Evolutionary conservation across 306 rosid species (phyloP), one percentile per base, ranked within the genome.

Genomic region (Citrullus amarus): DNA sequence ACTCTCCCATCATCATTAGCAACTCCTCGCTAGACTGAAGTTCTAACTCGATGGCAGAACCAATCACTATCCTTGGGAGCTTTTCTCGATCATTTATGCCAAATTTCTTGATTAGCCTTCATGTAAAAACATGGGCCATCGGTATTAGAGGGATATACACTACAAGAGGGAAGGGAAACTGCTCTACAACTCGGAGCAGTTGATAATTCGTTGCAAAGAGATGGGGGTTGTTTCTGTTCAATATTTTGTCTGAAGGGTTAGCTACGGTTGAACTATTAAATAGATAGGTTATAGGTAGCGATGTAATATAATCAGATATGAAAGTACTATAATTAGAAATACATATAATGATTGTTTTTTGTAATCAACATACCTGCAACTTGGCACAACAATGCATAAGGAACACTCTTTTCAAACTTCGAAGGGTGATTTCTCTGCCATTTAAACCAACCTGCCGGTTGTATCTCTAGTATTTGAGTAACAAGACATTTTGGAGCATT

Each of bases 351-450:
- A 13, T 43, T 20, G 1, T 20, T 11, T 25, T 50, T 32, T 56
- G 62, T 50, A 66, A 80, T 75, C 55, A 78, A 80, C 88, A 79
- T 38, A 95, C 98, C 96, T 90, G 96, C 92, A 66, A 95, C 97
- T 92, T 95, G 98, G 82, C 91, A 86, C 81, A 95, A 76, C 77
- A 95, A 83, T 68, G 98, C 97, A 66, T 92, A 89, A 59, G 97
- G 91, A 73, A 95, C 86, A 85, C 91, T 92, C 86, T 83, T 90
- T 80, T 92, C 98, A 66, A 95, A 95, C 84, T 95, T 95, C 34
- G 96, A 82, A 81, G 85, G 69, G 41, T 84, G 90, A 43, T 58
- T 85, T 61, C 85, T 91, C 90, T 88, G 92, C 98, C 98, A 95
- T 79, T 85, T 73, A 71, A 70, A 51, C 98, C 98, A 95, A 55